Base-by-base conservation (phyloP, 805 yeast genomes). In the Lipomyces orientalis region DNA sequence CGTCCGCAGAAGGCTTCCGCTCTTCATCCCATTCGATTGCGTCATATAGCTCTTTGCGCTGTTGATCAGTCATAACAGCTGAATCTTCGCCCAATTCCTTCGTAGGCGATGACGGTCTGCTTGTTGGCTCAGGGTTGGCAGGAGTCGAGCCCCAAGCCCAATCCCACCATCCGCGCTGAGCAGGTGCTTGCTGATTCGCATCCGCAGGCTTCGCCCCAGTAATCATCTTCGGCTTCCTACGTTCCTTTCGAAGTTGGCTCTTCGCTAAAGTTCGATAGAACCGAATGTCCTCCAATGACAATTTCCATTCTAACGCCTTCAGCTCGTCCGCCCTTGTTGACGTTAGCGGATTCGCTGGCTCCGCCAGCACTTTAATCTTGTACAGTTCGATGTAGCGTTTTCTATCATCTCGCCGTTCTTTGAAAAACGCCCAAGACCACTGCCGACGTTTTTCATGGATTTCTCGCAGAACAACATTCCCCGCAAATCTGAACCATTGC, bases 21-120 rank as follows among this genome's bases (percentile, higher is more conserved):
- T 82, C 74, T 69, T 93, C 97, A 73, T 93, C 91, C 76, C 88
- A 93, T 70, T 93, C 99, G 71, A 95, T 93, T 0, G 98, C 97
- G 68, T 91, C 97, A 75, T 92, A 93, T 25, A 95, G 81, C 67
- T 96, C 99, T 75, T 91, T 84, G 70, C 91, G 84, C 75, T 95
- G 97, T 72, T 93, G 97, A 14, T 91, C 97, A 0, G 95, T 86
- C 76, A 95, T 85, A 34, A 88, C 76, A 1, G 82, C 80, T 8
- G 80, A 76, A 2, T 82, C 81, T 6, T 79, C 79, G 1, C 43
- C 29, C 22, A 33, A 0, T 5, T 54, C 54, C 25, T 19, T 19
- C 4, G 54, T 39, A 4, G 61, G 19, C 2, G 63, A 12, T 5
- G 61, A 37, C 7, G n/a, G 16, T 14, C 43, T 14, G 43, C 43